Evolutionary conservation across 202 grass and related monocot species (phyloP), one percentile per base, ranked within the genome.

Genomic region (Zoysia matrella): DNA sequence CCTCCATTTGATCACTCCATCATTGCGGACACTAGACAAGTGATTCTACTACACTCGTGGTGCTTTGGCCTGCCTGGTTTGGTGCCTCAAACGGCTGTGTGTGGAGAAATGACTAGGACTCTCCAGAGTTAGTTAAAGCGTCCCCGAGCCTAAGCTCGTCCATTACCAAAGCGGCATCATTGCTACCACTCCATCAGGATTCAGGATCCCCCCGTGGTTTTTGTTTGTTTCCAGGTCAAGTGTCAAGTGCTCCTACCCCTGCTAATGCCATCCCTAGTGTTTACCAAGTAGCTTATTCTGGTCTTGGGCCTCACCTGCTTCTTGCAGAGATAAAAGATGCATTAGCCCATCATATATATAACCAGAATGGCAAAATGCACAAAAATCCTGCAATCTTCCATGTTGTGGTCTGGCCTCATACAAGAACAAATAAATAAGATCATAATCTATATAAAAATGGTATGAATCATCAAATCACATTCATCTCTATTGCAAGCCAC

Each of bases 161-260:
- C 82, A 76, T 85, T 82, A 36, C 50, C 50, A 81, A 85, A 81
- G 74, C 49, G 48, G 30, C 74, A 86, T 86, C 79, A 79, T 86
- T 90, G 80, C 88, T 7, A 71, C 83, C 58, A 78, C 83, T 54
- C 54, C 60, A 57, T 69, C 68, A 36, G 30, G 30, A 36, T 36
- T 36, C 30, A 36, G 30, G 30, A 36, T 36, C 30, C 30, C 22
- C 30, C 30, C 87, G 41, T 36, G 78, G 62, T 89, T 85, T 58
- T 67, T 62, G 63, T 78, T 86, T 47, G 41, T 89, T 89, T 89
- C 61, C 73, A 77, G 55, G 53, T 16, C 36, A 36, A 36, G 30
- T 36, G 30, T 36, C 18, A 63, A 53, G 63, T 78, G 53, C 7
- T 43, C 79, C 67, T 63, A 69, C 47, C 41, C 11, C 45, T 52